Conservation (phyloP, 257 asterid species). For the Solanum chmielewskii region DNA sequence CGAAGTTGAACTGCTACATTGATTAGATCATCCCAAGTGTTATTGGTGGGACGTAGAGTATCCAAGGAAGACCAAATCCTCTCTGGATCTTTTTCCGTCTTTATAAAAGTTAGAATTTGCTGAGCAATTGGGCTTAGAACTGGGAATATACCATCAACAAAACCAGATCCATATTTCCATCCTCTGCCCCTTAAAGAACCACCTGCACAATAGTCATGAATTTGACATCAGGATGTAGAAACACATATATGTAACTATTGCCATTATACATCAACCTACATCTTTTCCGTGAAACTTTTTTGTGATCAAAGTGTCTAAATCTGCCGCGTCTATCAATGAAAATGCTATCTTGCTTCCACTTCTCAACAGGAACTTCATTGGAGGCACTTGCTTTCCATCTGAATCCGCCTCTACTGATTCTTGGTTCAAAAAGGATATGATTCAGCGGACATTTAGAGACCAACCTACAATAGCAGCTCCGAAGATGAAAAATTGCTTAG, state of each 20-base stretch:
- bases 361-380: conserved; percentile 31
- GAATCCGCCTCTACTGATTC: conserved; percentile 22
- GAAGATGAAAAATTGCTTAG: not conserved
- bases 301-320: conserved; percentile 52
- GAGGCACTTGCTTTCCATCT: conserved; percentile 32
- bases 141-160: conserved; percentile 81
- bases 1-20: conserved; percentile 74
- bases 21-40: conserved; percentile 73
- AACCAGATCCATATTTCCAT: conserved; percentile 91
- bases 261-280: conserved; percentile 17
- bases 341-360: conserved; percentile 61
- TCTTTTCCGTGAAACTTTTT: conserved; percentile 61
- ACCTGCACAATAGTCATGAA: conserved; percentile 26
- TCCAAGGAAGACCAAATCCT: conserved; percentile 55
- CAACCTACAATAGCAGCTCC: conserved; percentile 22
- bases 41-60: conserved; percentile 50
- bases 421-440: conserved; percentile 18
- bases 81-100: conserved; percentile 30
- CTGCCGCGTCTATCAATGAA: conserved; percentile 57
- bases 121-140: conserved; percentile 75
- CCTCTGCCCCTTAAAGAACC: conserved; percentile 88
- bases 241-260: not conserved
- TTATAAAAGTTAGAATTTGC: conserved; percentile 50
- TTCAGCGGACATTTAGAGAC: conserved; percentile 28
- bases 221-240: not conserved